Percentiles rank a stretch among this genome's conserved stretches.
phyloP scores from a whole-genome alignment of 495 filamentous ascomycete species.

The Tuber calosporum region DNA sequence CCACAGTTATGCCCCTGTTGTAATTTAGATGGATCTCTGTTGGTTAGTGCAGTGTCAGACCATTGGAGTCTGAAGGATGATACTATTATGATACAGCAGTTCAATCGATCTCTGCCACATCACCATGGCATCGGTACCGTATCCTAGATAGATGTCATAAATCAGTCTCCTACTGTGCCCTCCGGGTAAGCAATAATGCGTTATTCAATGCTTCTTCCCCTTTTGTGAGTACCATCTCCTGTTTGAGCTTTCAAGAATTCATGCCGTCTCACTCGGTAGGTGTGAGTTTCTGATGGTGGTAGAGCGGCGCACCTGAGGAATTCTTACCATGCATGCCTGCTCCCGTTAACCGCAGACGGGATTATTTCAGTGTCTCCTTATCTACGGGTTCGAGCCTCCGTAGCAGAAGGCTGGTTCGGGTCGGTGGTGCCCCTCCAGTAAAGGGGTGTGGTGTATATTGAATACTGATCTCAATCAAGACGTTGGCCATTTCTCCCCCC shows the following conservation, averaged over 20 bases:
- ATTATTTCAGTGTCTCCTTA: background rate
- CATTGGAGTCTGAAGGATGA: background rate
- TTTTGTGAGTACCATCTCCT: background rate
- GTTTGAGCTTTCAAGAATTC: background rate
- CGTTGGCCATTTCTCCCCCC: background rate
- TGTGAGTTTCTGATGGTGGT: background rate
- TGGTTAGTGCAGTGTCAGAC: background rate
- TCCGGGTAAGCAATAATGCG: background rate
- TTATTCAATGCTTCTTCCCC: background rate
- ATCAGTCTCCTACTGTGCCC: background rate
- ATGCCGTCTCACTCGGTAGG: background rate
- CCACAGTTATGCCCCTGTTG: background rate
- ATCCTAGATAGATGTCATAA: background rate
- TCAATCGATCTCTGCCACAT: background rate
- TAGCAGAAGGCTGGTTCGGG: too few relatives aligned
- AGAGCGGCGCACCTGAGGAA: background rate
- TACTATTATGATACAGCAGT: too few relatives aligned
- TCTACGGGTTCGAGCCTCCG: too few relatives aligned
- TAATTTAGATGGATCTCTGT: background rate
- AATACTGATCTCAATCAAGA: too few relatives aligned
- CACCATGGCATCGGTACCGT: background rate
- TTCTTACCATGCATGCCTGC: too few relatives aligned
- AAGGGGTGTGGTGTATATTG: too few relatives aligned
- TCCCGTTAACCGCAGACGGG: background rate
- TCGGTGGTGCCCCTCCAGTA: too few relatives aligned